Percentiles rank a stretch among this genome's conserved stretches.
Evolutionary conservation across 495 filamentous ascomycete genomes (phyloP).

Genomic region (Aspergillus bridgeri): DNA sequence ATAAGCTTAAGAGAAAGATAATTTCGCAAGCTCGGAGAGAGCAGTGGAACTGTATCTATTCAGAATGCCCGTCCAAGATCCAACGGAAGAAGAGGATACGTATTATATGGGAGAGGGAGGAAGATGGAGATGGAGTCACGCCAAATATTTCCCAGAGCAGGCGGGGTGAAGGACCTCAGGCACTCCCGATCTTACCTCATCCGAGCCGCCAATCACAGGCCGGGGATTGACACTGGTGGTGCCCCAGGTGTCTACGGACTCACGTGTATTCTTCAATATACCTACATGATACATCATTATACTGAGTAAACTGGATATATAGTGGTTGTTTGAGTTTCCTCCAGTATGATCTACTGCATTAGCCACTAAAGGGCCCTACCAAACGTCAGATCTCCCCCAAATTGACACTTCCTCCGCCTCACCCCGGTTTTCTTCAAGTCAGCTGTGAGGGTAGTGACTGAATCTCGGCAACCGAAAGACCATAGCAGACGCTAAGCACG

Average conservation of each 20-base stretch:
- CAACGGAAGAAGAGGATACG: background rate
- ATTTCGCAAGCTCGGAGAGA: no score
- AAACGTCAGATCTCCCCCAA: no score
- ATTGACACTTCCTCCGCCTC: constrained; percentile 75
- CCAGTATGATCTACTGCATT: no score
- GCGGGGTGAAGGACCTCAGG: constrained; percentile 1
- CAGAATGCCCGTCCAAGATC: background rate
- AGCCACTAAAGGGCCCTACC: no score
- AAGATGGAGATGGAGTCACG: background rate
- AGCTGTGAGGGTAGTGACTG: constrained; percentile 64
- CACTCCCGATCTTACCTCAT: background rate
- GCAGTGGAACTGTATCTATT: background rate
- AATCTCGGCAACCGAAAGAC: constrained; percentile 61
- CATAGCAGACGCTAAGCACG: constrained; percentile 59
- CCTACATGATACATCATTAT: no score
- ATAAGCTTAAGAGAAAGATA: no score
- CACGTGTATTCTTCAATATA: no score
- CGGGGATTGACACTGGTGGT: background rate
- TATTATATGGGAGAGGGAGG: background rate
- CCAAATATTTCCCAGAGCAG: constrained; percentile 5
- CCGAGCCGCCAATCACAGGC: background rate
- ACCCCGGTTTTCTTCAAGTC: constrained; percentile 67
- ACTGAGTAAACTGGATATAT: no score
- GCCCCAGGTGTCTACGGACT: no score
- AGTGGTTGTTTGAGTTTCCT: no score